Evolutionary conservation across 2,329 filamentous ascomycete species (phyloP).

Genomic region (Corinectria fuckeliana): DNA sequence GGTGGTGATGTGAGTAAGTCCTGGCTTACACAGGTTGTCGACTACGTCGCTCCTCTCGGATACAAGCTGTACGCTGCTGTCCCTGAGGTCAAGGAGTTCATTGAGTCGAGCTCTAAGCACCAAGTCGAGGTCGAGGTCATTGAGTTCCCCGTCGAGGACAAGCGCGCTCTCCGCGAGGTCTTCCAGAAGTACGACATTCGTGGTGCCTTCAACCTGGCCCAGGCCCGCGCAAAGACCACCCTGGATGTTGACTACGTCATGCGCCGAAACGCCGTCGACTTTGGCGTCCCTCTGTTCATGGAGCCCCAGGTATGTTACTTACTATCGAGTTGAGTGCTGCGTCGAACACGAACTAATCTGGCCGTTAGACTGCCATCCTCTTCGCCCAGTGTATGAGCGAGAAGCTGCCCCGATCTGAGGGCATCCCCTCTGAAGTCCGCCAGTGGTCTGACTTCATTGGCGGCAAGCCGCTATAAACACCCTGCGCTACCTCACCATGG

Average conservation of each 20-base stretch:
- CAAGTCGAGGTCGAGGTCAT: slow-evolving; percentile 83
- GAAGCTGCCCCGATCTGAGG: slow-evolving; percentile 88
- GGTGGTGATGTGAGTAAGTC: slow-evolving; percentile 80
- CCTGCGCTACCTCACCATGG: slow-evolving; percentile 6
- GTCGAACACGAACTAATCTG: slow-evolving; percentile 39
- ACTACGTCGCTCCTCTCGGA: slow-evolving; percentile 85
- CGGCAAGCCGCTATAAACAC: slow-evolving; percentile 74
- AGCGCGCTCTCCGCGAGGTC: slow-evolving; percentile 90
- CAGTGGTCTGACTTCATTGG: slow-evolving; percentile 97
- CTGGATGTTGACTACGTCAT: slow-evolving; percentile 97
- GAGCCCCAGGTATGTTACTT: slow-evolving; percentile 81
- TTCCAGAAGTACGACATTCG: slow-evolving; percentile 97
- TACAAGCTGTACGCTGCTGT: slow-evolving; percentile 95
- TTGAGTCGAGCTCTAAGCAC: slow-evolving; percentile 75
- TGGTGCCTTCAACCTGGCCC: slow-evolving; percentile 93
- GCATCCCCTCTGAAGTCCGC: slow-evolving; percentile 88
- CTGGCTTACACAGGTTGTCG: slow-evolving; percentile 78
- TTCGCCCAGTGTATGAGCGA: slow-evolving; percentile 97
- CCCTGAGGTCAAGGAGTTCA: slow-evolving; percentile 78
- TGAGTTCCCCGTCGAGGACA: slow-evolving; percentile 96
- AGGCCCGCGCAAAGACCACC: slow-evolving; percentile 80
- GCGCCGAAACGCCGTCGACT: slow-evolving; percentile 97
- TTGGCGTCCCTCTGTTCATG: slow-evolving; percentile 97
- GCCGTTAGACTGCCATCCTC: slow-evolving; percentile 81
- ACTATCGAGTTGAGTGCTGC: neutral